Evolutionary conservation across 768 basidiomycete genomes (phyloP).

Genomic region (Kwoniella mangroviensis): DNA sequence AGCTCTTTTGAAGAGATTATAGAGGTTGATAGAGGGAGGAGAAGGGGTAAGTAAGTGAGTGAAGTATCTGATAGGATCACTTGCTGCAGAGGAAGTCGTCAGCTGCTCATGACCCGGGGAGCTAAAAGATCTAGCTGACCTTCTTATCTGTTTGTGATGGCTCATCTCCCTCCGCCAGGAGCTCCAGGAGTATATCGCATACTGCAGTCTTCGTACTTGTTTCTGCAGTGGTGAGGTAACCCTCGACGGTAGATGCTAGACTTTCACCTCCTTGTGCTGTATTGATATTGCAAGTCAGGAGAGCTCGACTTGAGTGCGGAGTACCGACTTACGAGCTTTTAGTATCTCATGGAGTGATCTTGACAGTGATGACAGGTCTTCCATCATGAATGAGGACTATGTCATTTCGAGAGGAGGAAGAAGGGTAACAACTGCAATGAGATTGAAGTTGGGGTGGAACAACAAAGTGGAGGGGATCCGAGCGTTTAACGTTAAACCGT

Average conservation of each 20-base stretch:
- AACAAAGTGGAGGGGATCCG: not conserved
- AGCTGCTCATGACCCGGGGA: not conserved
- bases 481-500: too few species aligned
- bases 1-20: not conserved
- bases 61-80: conserved; percentile 22
- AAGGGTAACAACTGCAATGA: too few species aligned
- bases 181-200: conserved; percentile 14
- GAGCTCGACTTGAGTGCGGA: not conserved
- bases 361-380: not conserved
- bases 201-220: not conserved
- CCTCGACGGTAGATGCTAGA: conserved; percentile 17
- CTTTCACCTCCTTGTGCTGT: conserved; percentile 13
- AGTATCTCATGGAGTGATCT: not conserved
- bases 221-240: not conserved
- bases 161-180: conserved; percentile 10
- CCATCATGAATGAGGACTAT: not conserved
- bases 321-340: not conserved
- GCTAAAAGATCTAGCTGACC: not conserved
- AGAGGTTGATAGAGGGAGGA: conserved; percentile 21
- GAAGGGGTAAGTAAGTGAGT: conserved; percentile 29
- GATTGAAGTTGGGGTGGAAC: not conserved
- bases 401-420: too few species aligned
- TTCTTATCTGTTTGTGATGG: not conserved
- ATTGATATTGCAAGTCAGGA: not conserved
- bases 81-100: conserved; percentile 2